These are phyloP conservation scores for Russula sp. DNA, from an alignment of 768 basidiomycete genomes.

Conservation along the genomic window DNA sequence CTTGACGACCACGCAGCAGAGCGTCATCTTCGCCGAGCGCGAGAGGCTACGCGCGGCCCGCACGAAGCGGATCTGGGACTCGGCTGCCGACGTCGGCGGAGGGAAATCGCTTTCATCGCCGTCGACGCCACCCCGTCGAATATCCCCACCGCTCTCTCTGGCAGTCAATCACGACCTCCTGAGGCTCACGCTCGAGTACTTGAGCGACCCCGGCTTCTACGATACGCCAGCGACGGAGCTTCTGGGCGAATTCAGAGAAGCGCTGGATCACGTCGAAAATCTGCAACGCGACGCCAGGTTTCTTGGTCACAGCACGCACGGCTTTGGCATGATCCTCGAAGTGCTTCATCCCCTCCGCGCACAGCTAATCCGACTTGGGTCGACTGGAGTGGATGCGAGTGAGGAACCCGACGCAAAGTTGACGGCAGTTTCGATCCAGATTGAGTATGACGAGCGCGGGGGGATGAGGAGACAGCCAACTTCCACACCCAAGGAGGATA, in stretches of 20 bases:
- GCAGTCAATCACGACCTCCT: neutral
- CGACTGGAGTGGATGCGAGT: neutral
- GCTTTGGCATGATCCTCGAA: neutral
- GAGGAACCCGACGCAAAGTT: neutral
- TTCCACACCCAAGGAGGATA: too few relatives aligned
- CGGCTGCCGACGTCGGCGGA: neutral
- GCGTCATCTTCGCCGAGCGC: neutral
- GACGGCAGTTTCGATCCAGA: neutral
- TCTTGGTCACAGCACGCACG: neutral
- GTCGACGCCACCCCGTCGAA: too few relatives aligned
- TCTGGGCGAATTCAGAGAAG: neutral
- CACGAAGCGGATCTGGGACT: neutral
- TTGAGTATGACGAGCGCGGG: neutral
- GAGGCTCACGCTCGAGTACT: neutral
- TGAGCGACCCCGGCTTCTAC: slow-evolving; percentile 1
- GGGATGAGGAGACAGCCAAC: neutral
- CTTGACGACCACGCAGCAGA: neutral
- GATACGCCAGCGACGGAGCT: neutral
- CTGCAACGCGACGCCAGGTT: neutral
- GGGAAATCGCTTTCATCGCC: neutral
- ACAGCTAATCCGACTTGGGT: neutral
- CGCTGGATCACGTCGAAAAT: neutral
- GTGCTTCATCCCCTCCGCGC: neutral
- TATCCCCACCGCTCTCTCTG: neutral
- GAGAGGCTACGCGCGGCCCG: neutral